Conservation (phyloP, 805 yeast species). For the Metschnikowia borealis region DNA sequence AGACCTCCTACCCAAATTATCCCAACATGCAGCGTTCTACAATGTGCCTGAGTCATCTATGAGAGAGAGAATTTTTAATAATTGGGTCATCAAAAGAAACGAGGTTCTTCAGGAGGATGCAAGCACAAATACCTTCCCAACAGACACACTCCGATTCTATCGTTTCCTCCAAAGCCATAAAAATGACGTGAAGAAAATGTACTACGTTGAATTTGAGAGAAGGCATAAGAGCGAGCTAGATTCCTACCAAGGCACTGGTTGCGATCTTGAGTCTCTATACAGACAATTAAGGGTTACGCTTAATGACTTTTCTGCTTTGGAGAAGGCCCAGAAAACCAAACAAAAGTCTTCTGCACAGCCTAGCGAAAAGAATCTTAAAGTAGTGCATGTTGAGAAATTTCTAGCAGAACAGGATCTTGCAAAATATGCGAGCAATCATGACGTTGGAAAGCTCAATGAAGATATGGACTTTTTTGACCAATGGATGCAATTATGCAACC, state of each 20-base stretch:
- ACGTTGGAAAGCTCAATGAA: neutral
- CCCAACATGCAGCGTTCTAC: slow-evolving; percentile 27
- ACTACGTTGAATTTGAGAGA: slow-evolving; percentile 26
- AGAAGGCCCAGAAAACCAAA: slow-evolving; percentile 22
- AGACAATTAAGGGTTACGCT: slow-evolving; percentile 26
- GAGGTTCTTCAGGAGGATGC: neutral
- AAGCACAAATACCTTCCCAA: slow-evolving; percentile 16
- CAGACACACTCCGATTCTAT: slow-evolving; percentile 21
- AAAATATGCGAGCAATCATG: neutral
- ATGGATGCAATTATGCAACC: slow-evolving; percentile 30
- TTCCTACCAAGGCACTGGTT: slow-evolving; percentile 5
- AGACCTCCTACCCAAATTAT: slow-evolving; percentile 27
- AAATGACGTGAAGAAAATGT: slow-evolving; percentile 23
- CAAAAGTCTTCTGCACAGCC: neutral
- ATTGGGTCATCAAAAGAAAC: slow-evolving; percentile 9
- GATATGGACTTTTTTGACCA: slow-evolving; percentile 17
- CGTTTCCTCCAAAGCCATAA: slow-evolving; percentile 28
- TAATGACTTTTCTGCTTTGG: slow-evolving; percentile 27
- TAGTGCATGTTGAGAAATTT: slow-evolving; percentile 23
- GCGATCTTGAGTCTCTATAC: slow-evolving; percentile 21
- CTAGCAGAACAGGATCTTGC: slow-evolving; percentile 5
- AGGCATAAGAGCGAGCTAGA: slow-evolving; percentile 13
- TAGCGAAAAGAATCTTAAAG: slow-evolving; percentile 27
- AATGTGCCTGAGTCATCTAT: slow-evolving; percentile 16
- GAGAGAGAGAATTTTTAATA: slow-evolving; percentile 15